Percentiles rank a stretch among this genome's conserved stretches.
phyloP scores from a whole-genome alignment of 208 protist species.

The Leishmania braziliensis region DNA sequence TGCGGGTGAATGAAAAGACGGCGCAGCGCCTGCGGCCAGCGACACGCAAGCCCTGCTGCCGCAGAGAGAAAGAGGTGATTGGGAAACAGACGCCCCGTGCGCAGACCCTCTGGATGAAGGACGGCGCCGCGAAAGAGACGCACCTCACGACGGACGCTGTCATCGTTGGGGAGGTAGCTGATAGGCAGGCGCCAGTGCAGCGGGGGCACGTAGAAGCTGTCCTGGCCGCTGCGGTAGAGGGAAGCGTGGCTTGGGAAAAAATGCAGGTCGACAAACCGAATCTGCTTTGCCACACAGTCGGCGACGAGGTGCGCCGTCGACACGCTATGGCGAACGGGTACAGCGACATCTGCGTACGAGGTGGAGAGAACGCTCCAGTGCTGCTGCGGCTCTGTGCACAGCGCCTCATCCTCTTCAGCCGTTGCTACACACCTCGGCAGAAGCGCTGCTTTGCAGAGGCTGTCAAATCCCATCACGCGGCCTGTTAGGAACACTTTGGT shows the following conservation, averaged over 20 bases:
- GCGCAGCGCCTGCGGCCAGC: constrained; percentile 32
- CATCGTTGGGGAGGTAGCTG: constrained; percentile 40
- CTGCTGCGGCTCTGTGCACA: constrained; percentile 14
- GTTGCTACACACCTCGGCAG: constrained; percentile 20
- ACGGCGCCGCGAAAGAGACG: constrained; percentile 49
- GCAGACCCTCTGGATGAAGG: constrained; percentile 38
- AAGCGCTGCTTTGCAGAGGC: constrained; percentile 27
- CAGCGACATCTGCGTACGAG: constrained; percentile 15
- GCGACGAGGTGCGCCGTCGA: constrained; percentile 16
- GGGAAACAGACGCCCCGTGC: constrained; percentile 34
- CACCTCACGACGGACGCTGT: constrained; percentile 33
- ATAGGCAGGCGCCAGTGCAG: constrained; percentile 52
- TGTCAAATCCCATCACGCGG: constrained; percentile 50
- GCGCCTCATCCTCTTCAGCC: constrained; percentile 17
- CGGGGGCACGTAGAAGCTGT: constrained; percentile 29
- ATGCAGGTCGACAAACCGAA: constrained; percentile 58
- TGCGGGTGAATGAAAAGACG: constrained; percentile 53
- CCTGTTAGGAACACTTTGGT: constrained; percentile 49
- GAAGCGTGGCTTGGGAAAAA: constrained; percentile 47
- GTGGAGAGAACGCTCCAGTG: constrained; percentile 29
- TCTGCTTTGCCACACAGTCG: constrained; percentile 33
- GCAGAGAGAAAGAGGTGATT: constrained; percentile 57
- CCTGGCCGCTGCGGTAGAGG: constrained; percentile 29
- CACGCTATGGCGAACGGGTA: constrained; percentile 11
- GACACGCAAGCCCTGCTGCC: constrained; percentile 34